A percentile compares a stretch with the other conserved stretches of the same genome.
Conservation (phyloP, 2,329 filamentous ascomycete genomes). For the Lachnellula subtilissima region DNA sequence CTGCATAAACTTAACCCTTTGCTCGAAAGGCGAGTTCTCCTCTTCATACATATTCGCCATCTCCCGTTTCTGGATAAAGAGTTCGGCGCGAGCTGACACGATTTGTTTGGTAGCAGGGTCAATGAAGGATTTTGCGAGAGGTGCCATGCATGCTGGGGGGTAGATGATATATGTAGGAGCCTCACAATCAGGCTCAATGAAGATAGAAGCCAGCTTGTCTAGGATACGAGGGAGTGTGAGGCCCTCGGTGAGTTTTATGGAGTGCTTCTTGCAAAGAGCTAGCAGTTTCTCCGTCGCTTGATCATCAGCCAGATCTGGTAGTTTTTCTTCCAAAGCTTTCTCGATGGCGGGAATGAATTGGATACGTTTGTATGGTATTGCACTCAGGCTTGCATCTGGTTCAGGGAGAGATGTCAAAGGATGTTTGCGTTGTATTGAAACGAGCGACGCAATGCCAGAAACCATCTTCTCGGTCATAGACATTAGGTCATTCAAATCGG, state of each 20-base stretch:
- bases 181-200: constrained; percentile 72
- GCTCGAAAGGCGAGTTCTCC: constrained; percentile 86
- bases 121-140: constrained; percentile 79
- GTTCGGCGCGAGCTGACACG: constrained; percentile 76
- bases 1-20: constrained; percentile 74
- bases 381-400: constrained; percentile 45
- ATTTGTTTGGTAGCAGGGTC: constrained; percentile 67
- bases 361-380: constrained; percentile 58
- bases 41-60: constrained; percentile 98
- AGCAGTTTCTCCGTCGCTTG: constrained; percentile 57
- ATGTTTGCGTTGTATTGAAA: constrained; percentile 41
- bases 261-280: constrained; percentile 46
- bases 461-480: constrained; percentile 69
- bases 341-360: constrained; percentile 83
- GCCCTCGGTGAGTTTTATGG: constrained; percentile 44
- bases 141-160: constrained; percentile 86
- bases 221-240: constrained; percentile 66
- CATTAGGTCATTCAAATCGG: constrained; percentile 71
- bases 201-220: constrained; percentile 70
- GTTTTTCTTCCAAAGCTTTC: constrained; percentile 48
- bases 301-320: constrained; percentile 37
- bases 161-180: constrained; percentile 80
- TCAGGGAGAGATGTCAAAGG: constrained; percentile 43
- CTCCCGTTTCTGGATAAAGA: constrained; percentile 76
- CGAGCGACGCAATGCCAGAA: constrained; percentile 50